These are phyloP conservation scores for Exophiala xenobiotica DNA, from an alignment of 2,329 filamentous ascomycete genomes.

Conservation along the genomic window DNA sequence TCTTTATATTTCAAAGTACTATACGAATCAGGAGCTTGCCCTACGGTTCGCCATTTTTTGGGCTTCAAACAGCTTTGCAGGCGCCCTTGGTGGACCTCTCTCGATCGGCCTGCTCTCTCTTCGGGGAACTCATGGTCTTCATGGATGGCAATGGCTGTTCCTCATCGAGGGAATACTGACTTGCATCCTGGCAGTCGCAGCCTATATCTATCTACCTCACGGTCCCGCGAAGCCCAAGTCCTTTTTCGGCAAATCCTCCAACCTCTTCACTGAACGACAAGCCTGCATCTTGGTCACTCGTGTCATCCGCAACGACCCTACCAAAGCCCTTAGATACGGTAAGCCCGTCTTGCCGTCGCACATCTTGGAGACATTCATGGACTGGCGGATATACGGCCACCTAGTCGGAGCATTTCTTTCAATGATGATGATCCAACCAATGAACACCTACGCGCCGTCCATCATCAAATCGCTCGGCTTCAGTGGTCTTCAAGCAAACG, in stretches of 20 bases:
- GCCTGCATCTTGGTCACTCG: conserved; percentile 42
- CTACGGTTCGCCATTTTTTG: conserved; percentile 40
- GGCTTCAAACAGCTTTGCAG: conserved; percentile 36
- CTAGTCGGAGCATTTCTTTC: conserved; percentile 47
- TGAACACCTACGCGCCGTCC: conserved; percentile 54
- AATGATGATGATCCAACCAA: conserved; percentile 49
- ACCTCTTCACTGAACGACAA: conserved; percentile 42
- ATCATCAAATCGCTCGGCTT: conserved; percentile 57
- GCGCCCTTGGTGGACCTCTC: conserved; percentile 36
- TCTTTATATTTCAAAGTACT: conserved; percentile 32
- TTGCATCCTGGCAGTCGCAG: conserved; percentile 12
- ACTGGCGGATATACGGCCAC: conserved; percentile 55
- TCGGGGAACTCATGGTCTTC: conserved; percentile 41
- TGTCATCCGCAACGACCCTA: conserved; percentile 46
- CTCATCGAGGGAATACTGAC: conserved; percentile 34
- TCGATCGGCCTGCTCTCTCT: conserved; percentile 41
- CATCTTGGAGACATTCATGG: conserved; percentile 29
- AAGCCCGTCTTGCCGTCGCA: conserved; percentile 17
- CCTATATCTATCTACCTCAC: conserved; percentile 31
- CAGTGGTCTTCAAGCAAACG: conserved; percentile 50
- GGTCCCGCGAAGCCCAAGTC: conserved; percentile 29
- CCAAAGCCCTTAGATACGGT: conserved; percentile 28
- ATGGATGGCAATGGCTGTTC: conserved; percentile 47
- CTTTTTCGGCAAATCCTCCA: conserved; percentile 24
- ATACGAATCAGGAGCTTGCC: conserved; percentile 33